These are phyloP conservation scores for Exobasidium rhododendri DNA, from an alignment of 1,284 basidiomycete species.

Conservation along the genomic window DNA sequence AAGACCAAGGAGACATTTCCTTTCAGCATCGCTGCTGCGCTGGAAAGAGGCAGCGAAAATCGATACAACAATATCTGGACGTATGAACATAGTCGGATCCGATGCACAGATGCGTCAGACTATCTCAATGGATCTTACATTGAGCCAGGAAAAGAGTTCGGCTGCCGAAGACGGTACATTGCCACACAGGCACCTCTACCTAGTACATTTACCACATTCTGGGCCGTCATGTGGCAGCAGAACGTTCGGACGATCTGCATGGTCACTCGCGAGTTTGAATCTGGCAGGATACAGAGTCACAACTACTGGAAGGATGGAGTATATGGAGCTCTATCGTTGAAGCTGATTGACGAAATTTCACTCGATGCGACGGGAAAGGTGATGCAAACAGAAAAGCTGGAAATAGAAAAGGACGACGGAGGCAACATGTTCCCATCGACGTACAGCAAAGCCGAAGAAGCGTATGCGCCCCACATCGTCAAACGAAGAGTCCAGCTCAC, in stretches of 20 bases:
- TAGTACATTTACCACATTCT: slow-evolving; percentile 86
- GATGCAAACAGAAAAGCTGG: slow-evolving; percentile 13
- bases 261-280: slow-evolving; percentile 90
- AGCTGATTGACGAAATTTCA: slow-evolving; percentile 33
- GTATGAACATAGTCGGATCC: slow-evolving; percentile 71
- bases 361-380: slow-evolving; percentile 16
- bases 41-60: slow-evolving; percentile 93
- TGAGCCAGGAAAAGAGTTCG: slow-evolving; percentile 34
- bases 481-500: slow-evolving; percentile 34
- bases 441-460: neutral
- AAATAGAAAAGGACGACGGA: slow-evolving; percentile 14
- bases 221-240: slow-evolving; percentile 68
- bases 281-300: slow-evolving; percentile 82
- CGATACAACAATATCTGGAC: slow-evolving; percentile 87
- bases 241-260: slow-evolving; percentile 62
- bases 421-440: slow-evolving; percentile 16
- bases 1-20: slow-evolving; percentile 60
- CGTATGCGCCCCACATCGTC: slow-evolving; percentile 27
- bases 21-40: slow-evolving; percentile 89
- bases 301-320: slow-evolving; percentile 76
- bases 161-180: slow-evolving; percentile 68
- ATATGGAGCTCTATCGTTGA: slow-evolving; percentile 57
- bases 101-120: slow-evolving; percentile 26
- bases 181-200: slow-evolving; percentile 93
- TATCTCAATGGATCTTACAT: slow-evolving; percentile 51